phyloP scores from a whole-genome alignment of 2,329 filamentous ascomycete genomes.

The Microsporum canis region DNA sequence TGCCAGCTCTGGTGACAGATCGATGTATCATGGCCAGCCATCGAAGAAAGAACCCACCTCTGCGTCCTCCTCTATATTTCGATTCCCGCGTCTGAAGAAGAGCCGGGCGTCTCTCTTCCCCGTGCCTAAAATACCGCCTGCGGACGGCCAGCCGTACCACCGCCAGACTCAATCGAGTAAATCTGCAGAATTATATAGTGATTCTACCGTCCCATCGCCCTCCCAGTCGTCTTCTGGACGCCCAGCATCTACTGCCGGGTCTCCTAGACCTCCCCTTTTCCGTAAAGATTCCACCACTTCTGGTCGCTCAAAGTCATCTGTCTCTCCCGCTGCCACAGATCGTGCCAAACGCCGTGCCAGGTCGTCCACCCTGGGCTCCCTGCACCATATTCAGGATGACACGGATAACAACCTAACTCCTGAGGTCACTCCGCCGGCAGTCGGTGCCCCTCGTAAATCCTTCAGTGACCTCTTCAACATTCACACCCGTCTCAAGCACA shows the following conservation, averaged over 20 bases:
- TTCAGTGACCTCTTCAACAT: conserved; percentile 80
- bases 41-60: conserved; percentile 54
- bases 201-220: conserved; percentile 35
- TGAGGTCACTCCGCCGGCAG: conserved; percentile 44
- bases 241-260: conserved; percentile 37
- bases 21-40: conserved; percentile 44
- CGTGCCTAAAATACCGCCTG: conserved; percentile 56
- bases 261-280: conserved; percentile 36
- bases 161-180: conserved; percentile 6
- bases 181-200: conserved; percentile 22
- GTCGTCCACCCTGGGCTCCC: conserved; percentile 81
- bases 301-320: conserved; percentile 54
- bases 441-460: conserved; percentile 75
- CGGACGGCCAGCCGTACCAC: conserved; percentile 27
- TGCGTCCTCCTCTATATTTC: conserved; percentile 65
- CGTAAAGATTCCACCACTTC: conserved; percentile 53
- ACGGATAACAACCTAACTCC: conserved; percentile 27
- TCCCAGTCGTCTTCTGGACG: conserved; percentile 43
- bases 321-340: conserved; percentile 45
- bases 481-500: conserved; percentile 63
- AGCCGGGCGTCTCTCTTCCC: conserved; percentile 74
- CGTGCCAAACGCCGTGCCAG: conserved; percentile 53
- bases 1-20: conserved; percentile 60
- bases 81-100: conserved; percentile 62
- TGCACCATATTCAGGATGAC: conserved; percentile 61